Evolutionary conservation across 2,329 filamentous ascomycete species (phyloP).

Genomic region (Penicillium occitanis): DNA sequence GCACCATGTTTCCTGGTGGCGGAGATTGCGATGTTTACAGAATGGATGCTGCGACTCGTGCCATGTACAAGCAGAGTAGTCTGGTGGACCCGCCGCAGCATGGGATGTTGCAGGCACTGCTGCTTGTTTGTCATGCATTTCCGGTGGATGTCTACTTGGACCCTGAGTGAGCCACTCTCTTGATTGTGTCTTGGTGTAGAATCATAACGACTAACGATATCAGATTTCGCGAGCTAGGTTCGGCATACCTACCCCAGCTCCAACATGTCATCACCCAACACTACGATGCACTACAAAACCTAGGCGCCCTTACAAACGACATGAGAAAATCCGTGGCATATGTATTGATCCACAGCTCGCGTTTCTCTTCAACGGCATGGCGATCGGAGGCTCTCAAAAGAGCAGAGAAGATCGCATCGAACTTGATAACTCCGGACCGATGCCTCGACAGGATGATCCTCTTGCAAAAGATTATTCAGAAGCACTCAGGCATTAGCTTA

Average conservation of each 20-base stretch:
- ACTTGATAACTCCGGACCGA: constrained; percentile 4
- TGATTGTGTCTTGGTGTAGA: neutral
- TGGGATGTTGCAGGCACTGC: constrained; percentile 13
- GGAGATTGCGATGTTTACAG: neutral
- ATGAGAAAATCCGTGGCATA: neutral
- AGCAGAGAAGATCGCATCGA: constrained; percentile 9
- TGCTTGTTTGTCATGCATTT: constrained; percentile 19
- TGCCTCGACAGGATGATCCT: constrained; percentile 8
- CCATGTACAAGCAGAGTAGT: constrained; percentile 6
- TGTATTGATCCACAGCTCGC: constrained; percentile 7
- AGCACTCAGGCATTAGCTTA: neutral
- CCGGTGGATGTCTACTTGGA: constrained; percentile 13
- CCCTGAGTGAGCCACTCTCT: neutral
- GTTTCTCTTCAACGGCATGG: constrained; percentile 5
- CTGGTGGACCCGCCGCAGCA: neutral
- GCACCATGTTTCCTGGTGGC: neutral
- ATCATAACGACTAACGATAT: neutral
- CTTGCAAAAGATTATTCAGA: neutral
- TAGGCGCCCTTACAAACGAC: neutral
- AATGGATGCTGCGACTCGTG: constrained; percentile 10
- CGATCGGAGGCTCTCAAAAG: neutral
- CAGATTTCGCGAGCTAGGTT: constrained; percentile 11
- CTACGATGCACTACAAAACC: constrained; percentile 3
- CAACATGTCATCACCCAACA: constrained; percentile 6
- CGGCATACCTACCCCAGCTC: constrained; percentile 1